Base-by-base conservation (phyloP, 2,329 filamentous ascomycete species). In the Elsinoe batatas region DNA sequence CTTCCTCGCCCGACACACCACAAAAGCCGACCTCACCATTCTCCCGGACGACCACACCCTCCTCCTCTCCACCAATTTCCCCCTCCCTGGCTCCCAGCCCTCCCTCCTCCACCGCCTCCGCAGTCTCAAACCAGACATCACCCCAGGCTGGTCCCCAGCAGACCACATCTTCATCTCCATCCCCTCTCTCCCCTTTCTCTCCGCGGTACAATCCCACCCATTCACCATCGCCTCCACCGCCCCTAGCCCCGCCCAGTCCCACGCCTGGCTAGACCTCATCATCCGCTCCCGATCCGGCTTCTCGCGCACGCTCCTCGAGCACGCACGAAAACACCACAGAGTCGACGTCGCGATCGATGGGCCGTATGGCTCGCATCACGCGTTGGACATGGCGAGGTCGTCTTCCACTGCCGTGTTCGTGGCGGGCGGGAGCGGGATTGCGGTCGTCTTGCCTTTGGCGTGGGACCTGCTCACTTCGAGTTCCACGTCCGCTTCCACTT, bases 161-260 rank as follows among this genome's bases (percentile, higher is more conserved):
- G 79, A 84, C 61, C 83, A 85, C 64, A 74, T 84, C 49, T 85
- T 85, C 66, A 64, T 85, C 56, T 79, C 78, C 1, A 68, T 85
- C 0, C 81, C 82, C 0, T 69, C 68, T 0, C 71, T 85, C 5
- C 76, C 76, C 1, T 66, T 68, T 2, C 75, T 72, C 54, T 76
- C 83, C 62, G 63, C 69, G 2, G 64, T 83, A 1, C 82, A 85
- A 67, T 74, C 81, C 0, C 82, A 86, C 63, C 83, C 82, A 0
- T 85, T 85, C 66, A 85, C 81, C 7, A 83, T 86, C 55, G 78
- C 81, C 13, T 84, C 82, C 2, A 75, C 76, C 0, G 80, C 80
- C 8, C 78, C 79, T 2, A 54, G 33, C 42, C n/a, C 44, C 13
- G 57, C 57, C 20, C 59, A 68, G n/a, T 60, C 63, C 11, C 75